Evolutionary conservation across 331 rosid species (phyloP).

Genomic region (Stylosanthes scabra): DNA sequence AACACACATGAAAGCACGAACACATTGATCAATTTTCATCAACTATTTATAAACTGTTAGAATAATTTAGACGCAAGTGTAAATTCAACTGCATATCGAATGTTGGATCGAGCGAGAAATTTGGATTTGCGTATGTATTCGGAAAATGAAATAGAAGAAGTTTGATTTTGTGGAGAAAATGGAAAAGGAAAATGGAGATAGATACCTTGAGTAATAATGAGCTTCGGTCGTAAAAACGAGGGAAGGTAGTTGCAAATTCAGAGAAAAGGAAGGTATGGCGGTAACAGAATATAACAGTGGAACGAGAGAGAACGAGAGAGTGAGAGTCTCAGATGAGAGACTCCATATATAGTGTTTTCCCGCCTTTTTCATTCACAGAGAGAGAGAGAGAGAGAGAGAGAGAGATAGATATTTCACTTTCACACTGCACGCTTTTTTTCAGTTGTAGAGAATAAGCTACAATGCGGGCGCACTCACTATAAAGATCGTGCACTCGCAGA

Average conservation of each 20-base stretch:
- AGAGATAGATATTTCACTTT: neutral
- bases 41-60: neutral
- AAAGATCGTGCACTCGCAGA: constrained; percentile 4
- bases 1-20: neutral
- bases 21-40: neutral
- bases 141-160: no score
- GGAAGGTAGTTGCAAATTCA: constrained; percentile 13
- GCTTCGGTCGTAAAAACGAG: neutral
- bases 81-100: neutral
- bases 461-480: constrained; percentile 5
- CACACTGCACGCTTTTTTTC: neutral
- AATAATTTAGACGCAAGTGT: neutral
- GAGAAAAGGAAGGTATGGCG: neutral
- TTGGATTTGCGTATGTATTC: neutral
- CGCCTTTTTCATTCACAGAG: constrained; percentile 39
- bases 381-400: neutral
- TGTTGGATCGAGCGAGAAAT: neutral
- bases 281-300: constrained; percentile 27
- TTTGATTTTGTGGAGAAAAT: neutral
- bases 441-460: constrained; percentile 9
- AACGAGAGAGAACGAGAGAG: neutral
- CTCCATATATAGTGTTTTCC: constrained; percentile 17
- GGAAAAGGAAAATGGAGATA: constrained; percentile 5
- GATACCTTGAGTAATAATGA: neutral
- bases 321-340: neutral